Evolutionary conservation across 441 rosid species (phyloP), one percentile per base, ranked within the genome.

Genomic region (Jatropha podagrica): DNA sequence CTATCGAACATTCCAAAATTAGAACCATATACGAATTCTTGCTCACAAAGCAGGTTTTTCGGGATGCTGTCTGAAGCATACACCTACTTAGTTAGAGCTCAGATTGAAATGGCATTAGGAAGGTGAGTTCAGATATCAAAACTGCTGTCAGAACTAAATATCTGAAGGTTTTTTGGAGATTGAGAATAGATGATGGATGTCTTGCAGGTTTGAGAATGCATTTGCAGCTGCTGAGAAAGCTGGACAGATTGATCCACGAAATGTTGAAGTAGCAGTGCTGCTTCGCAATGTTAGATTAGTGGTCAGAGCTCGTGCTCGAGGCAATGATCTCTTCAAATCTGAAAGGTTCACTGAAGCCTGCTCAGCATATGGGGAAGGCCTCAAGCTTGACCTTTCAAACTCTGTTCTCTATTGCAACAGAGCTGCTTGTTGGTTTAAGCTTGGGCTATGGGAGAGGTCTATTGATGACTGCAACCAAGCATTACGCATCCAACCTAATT

Each of bases 191-290:
- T 79, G 82, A 69, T 79, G 83, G 70, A 81, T 78, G 58, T 74
- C 81, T 89, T 86, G 92, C 92, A 93, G 98, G 97, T 94, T 92
- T 85, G 95, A 94, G 73, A 84, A 81, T 87, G 98, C 97, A 76
- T 92, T 87, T 83, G 73, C 86, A 68, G 86, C 90, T 79, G 95
- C 91, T 67, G 97, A 94, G 85, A 94, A 84, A 82, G 95, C 98
- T 78, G 86, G 84, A 46, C 84, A 89, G 74, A 83, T 90, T 49
- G 97, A 94, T 84, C 87, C 93, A 18, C 81, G 83, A 74, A 90
- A 88, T 87, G 89, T 87, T 67, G 98, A 94, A 86, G 86, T 89
- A 80, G 81, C 88, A 56, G 85, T 79, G 76, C 81, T 94, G 74
- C 86, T 88, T 62, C 89, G 83, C 65, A 94, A 90, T 75, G 95